Evolutionary conservation across 441 rosid genomes (phyloP).

Genomic region (Pelargonium myrrhifolium): DNA sequence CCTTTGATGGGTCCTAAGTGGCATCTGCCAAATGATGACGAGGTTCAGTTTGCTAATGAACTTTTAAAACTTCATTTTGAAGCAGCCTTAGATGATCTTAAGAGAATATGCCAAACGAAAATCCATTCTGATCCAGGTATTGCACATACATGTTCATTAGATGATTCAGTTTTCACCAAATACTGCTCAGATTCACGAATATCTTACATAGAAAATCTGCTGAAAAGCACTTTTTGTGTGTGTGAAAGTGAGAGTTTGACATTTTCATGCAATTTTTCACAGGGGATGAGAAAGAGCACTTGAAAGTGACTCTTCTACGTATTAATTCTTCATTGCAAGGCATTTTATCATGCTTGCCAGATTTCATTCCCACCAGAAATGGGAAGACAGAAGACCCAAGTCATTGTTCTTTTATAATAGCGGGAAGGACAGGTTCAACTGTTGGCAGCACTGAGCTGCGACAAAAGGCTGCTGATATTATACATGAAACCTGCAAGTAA

Average conservation of each 20-base stretch:
- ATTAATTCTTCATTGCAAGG: constrained; percentile 97
- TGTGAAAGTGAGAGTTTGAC: constrained; percentile 17
- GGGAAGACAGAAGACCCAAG: constrained; percentile 48
- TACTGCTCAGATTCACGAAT: constrained; percentile 10
- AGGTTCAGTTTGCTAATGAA: constrained; percentile 93
- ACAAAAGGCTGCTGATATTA: constrained; percentile 78
- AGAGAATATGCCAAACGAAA: constrained; percentile 70
- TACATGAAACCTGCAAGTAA: constrained; percentile 94
- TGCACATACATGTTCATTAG: constrained; percentile 6
- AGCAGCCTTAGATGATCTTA: constrained; percentile 83
- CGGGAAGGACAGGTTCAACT: constrained; percentile 90
- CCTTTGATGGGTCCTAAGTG: constrained; percentile 55
- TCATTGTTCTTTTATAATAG: constrained; percentile 71
- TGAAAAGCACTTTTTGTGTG: not conserved
- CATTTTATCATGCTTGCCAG: constrained; percentile 98
- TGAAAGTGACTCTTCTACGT: constrained; percentile 98
- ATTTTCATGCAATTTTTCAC: constrained; percentile 29
- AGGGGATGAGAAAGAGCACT: constrained; percentile 97
- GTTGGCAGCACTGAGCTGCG: constrained; percentile 86
- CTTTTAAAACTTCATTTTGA: constrained; percentile 83
- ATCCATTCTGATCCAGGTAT: constrained; percentile 86
- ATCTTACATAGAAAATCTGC: constrained; percentile 7
- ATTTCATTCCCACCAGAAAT: constrained; percentile 76
- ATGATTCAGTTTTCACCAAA: constrained; percentile 12
- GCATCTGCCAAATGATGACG: constrained; percentile 87